Percentiles rank a stretch among this genome's conserved stretches.
These are phyloP conservation scores for Penicillium sp. DNA, from an alignment of 2,329 filamentous ascomycete genomes.

Conservation along the genomic window DNA sequence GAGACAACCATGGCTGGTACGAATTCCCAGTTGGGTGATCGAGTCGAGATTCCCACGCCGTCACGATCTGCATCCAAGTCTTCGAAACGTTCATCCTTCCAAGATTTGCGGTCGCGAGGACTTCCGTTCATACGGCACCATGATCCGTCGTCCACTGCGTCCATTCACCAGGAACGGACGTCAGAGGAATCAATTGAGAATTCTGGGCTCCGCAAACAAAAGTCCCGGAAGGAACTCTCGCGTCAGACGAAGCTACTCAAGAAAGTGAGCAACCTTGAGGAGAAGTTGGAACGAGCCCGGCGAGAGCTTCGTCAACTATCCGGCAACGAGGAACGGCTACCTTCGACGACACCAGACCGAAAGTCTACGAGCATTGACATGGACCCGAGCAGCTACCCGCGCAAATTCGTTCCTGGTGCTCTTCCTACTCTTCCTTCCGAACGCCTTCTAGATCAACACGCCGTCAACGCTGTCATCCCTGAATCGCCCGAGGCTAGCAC, in stretches of 20 bases:
- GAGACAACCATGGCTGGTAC: constrained; percentile 20
- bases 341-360: constrained; percentile 18
- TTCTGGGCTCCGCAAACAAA: constrained; percentile 48
- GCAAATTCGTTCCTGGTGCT: constrained; percentile 48
- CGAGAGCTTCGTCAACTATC: constrained; percentile 57
- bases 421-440: constrained; percentile 53
- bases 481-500: constrained; percentile 16
- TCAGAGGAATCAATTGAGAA: constrained; percentile 31
- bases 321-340: constrained; percentile 39
- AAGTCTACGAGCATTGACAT: constrained; percentile 31
- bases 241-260: constrained; percentile 62
- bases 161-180: constrained; percentile 20
- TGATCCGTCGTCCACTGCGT: constrained; percentile 30
- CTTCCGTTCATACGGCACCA: constrained; percentile 36
- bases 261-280: constrained; percentile 64
- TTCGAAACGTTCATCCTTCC: constrained; percentile 39
- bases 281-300: constrained; percentile 59
- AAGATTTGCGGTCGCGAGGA: constrained; percentile 42
- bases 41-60: constrained; percentile 3
- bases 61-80: constrained; percentile 28
- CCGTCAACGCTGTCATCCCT: constrained; percentile 26
- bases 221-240: constrained; percentile 60
- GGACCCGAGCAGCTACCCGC: constrained; percentile 31
- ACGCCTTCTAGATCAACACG: constrained; percentile 45
- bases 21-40: constrained; percentile 21